Percentiles rank a stretch among this genome's conserved stretches.
Conservation (phyloP, 805 yeast genomes). For the Nakazawaea holstii region DNA sequence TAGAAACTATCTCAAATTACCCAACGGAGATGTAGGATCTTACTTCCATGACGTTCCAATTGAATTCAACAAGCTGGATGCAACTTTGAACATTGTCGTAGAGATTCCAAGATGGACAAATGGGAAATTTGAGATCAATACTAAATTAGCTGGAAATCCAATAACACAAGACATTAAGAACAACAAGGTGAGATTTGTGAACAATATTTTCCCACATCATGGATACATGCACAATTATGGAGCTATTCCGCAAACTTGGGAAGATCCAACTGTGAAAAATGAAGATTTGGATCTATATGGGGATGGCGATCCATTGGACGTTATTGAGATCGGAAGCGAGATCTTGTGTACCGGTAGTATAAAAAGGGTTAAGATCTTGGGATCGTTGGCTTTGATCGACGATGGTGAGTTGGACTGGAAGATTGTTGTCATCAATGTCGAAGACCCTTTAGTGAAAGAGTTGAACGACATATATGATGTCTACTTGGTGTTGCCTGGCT, state of each 20-base stretch:
- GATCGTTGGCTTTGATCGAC: conserved; percentile 74
- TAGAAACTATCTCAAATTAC: conserved; percentile 38
- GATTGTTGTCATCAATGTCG: conserved; percentile 61
- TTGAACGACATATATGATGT: conserved; percentile 66
- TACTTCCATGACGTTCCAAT: conserved; percentile 73
- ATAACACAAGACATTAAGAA: conserved; percentile 76
- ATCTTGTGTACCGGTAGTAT: conserved; percentile 43
- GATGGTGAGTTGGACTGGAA: conserved; percentile 99
- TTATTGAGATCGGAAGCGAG: conserved; percentile 77
- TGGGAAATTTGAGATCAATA: conserved; percentile 76
- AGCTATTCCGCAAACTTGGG: conserved; percentile 95
- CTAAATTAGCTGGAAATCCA: conserved; percentile 58
- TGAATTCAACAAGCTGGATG: conserved; percentile 32
- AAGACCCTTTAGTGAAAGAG: conserved; percentile 59
- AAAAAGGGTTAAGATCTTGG: conserved; percentile 62
- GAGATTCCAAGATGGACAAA: conserved; percentile 82
- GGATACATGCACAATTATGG: conserved; percentile 89
- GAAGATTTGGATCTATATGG: conserved; percentile 46
- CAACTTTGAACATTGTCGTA: conserved; percentile 58
- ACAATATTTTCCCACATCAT: conserved; percentile 75
- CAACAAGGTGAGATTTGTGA: conserved; percentile 68
- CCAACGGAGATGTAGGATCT: conserved; percentile 46
- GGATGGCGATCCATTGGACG: conserved; percentile 94
- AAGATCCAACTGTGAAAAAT: conserved; percentile 66
- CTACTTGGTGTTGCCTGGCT: conserved; percentile 61